Evolutionary conservation across 1,284 basidiomycete genomes (phyloP).

Genomic region (Malassezia caprae): DNA sequence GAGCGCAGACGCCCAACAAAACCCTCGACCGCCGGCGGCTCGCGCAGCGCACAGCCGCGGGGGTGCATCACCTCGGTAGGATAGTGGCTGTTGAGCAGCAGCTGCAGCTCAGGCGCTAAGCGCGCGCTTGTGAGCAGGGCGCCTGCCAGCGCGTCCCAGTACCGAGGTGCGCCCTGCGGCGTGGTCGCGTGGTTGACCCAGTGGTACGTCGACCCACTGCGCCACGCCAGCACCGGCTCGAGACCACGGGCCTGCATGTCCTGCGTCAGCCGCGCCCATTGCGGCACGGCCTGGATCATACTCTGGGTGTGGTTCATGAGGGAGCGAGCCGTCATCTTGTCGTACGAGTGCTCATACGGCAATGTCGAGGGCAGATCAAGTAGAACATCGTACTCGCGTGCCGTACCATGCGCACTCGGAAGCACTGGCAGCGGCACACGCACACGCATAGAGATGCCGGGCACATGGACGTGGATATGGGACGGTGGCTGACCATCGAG

Average conservation of each 20-base stretch:
- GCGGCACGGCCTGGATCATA: conserved; percentile 54
- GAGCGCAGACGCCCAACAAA: conserved; percentile 62
- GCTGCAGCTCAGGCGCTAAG: conserved; percentile 54
- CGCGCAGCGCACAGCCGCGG: conserved; percentile 56
- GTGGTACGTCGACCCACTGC: conserved; percentile 60
- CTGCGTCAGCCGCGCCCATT: conserved; percentile 60
- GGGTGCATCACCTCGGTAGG: conserved; percentile 55
- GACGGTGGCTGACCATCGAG: conserved; percentile 54
- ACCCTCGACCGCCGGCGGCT: conserved; percentile 69
- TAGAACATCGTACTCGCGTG: conserved; percentile 1
- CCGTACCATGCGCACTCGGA: neutral
- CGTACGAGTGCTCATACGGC: neutral
- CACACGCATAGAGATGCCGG: conserved; percentile 56
- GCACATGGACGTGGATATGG: conserved; percentile 52
- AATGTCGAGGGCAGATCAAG: neutral
- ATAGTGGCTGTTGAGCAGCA: conserved; percentile 61
- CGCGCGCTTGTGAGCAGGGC: conserved; percentile 52
- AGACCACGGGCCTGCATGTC: conserved; percentile 55
- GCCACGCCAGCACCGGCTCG: conserved; percentile 66
- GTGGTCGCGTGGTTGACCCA: conserved; percentile 68
- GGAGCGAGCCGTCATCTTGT: neutral
- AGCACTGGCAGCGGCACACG: conserved; percentile 57
- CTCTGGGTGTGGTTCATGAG: conserved; percentile 32
- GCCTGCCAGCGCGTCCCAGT: conserved; percentile 65
- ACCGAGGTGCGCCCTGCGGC: conserved; percentile 56